Evolutionary conservation across 2,329 filamentous ascomycete genomes (phyloP), one percentile per base, ranked within the genome.

Genomic region (Apiospora koreana): DNA sequence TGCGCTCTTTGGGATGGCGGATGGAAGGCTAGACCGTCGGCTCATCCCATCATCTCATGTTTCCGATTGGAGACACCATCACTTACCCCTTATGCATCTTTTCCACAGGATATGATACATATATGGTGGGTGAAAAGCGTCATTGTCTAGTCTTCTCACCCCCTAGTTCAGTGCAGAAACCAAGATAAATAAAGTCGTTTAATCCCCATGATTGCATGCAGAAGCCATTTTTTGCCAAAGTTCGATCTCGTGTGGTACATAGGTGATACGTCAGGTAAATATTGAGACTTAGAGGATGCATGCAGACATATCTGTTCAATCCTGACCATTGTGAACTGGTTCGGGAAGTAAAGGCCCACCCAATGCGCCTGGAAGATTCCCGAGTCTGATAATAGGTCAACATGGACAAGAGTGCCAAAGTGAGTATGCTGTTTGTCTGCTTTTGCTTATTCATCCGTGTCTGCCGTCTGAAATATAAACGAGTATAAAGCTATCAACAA

Each of bases 161-260:
- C 28, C 18, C 25, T 38, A 62, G 28, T 38, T 62, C 31, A 62
- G 54, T 62, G 54, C 54, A 62, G 54, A 62, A 62, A 62, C 8
- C 54, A 62, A 62, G 21, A 62, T 38, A 62, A 62, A 62, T 38
- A 62, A 62, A 62, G 54, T 62, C 23, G 54, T 62, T 62, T 62
- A 62, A 62, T 62, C 31, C 54, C 54, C 54, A 62, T 62, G 21
- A n/a, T 38, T 38, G 31, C 18, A 38, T n/a, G 3, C 8, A 38
- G 9, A 23, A 62, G 12, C 5, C 41, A n/a, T n/a, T 43, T 43
- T 2, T 16, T 43, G 41, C 9, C 41, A 43, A 43, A 16, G 14
- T 3, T 43, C 35, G 35, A 35, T 8, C 4, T 4, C 35, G 8
- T 35, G 35, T 35, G 35, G 8, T 35, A 35, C 4, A 35, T 35